These are phyloP conservation scores for Pharus latifolius DNA, from an alignment of 176 grass and related monocot species.

Conservation along the genomic window DNA sequence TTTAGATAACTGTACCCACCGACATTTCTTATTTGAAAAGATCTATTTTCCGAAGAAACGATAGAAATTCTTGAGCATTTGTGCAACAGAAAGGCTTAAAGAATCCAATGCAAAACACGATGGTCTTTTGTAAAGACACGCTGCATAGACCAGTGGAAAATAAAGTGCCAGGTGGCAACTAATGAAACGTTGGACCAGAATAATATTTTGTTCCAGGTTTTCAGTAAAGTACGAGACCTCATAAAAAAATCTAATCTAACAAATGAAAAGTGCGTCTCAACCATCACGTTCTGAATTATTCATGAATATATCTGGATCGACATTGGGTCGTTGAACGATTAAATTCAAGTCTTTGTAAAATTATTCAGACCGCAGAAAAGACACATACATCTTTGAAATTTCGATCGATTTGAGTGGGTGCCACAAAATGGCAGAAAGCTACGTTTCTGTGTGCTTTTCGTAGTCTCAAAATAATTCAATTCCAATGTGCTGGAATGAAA, in stretches of 20 bases:
- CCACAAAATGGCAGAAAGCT: neutral
- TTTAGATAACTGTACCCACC: too few relatives aligned
- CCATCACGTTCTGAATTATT: neutral
- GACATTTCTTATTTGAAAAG: too few relatives aligned
- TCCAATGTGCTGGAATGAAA: constrained; percentile 12
- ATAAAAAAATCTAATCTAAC: neutral
- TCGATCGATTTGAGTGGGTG: neutral
- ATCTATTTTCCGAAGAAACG: too few relatives aligned
- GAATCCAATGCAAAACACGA: too few relatives aligned
- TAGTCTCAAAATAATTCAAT: neutral
- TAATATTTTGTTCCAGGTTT: neutral
- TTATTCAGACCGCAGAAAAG: neutral
- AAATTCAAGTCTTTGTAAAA: neutral
- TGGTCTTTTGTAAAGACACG: too few relatives aligned
- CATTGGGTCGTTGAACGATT: neutral
- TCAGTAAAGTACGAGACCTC: neutral
- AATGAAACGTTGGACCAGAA: neutral
- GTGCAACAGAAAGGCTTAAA: too few relatives aligned
- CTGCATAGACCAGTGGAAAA: too few relatives aligned
- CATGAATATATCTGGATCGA: neutral
- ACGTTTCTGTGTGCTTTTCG: neutral
- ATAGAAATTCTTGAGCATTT: too few relatives aligned
- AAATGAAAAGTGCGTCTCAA: neutral
- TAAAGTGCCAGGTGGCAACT: too few relatives aligned
- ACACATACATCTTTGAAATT: neutral